Percentiles rank a stretch among this genome's conserved stretches.
Conservation (phyloP, 352 stramenopile species). For the Globisporangium camurandrum region DNA sequence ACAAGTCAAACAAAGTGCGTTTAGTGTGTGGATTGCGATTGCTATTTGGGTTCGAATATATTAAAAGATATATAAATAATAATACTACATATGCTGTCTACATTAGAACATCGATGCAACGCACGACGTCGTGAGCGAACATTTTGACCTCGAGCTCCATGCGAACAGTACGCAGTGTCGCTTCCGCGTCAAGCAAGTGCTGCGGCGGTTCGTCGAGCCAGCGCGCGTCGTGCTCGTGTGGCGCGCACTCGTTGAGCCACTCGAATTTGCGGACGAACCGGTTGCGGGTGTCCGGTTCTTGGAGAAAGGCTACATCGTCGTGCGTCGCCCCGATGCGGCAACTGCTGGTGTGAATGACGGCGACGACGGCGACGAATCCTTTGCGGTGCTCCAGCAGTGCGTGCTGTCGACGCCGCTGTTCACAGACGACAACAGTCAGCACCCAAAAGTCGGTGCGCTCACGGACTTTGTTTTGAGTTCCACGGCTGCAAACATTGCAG, state of each 20-base stretch:
- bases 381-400: conserved; percentile 42
- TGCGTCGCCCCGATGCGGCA: conserved; percentile 20
- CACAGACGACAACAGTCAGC: conserved; percentile 14
- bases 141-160: conserved; percentile 49
- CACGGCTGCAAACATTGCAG: conserved; percentile 22
- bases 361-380: conserved; percentile 21
- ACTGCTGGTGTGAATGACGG: no score
- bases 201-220: conserved; percentile 52
- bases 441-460: conserved; percentile 24
- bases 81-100: no score
- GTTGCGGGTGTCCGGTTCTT: conserved; percentile 26
- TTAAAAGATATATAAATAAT: no score
- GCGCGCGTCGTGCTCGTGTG: conserved; percentile 55
- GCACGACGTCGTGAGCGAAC: conserved; percentile 48
- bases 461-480: conserved; percentile 35
- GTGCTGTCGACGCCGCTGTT: conserved; percentile 37
- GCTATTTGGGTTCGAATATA: no score
- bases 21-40: no score
- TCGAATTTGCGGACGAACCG: conserved; percentile 34
- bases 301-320: conserved; percentile 48
- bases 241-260: conserved; percentile 38
- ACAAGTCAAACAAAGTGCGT: conserved; percentile 23
- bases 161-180: conserved; percentile 37
- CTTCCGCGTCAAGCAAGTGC: conserved; percentile 49
- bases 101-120: conserved; percentile 26